Evolutionary conservation across 306 rosid genomes (phyloP).

Genomic region (Erythrophleum fordii): DNA sequence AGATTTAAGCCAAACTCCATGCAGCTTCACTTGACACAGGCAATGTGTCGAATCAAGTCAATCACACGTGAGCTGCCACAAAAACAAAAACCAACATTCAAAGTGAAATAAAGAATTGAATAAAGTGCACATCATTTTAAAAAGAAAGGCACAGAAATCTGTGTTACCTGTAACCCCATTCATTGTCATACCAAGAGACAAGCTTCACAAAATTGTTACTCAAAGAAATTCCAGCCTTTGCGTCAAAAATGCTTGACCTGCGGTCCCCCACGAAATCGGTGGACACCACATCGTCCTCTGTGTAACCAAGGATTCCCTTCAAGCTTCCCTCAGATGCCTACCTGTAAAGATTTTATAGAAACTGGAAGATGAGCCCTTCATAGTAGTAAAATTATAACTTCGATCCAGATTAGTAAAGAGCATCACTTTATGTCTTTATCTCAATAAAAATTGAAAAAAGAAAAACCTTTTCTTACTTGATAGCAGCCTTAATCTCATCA

Average conservation of each 20-base stretch:
- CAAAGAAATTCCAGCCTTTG: conserved; percentile 76
- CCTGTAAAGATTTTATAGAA: conserved; percentile 31
- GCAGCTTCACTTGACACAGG: background rate
- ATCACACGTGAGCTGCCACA: conserved; percentile 42
- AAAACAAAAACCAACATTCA: background rate
- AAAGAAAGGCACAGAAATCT: background rate
- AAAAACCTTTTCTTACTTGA: conserved; percentile 57
- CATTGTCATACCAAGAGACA: conserved; percentile 69
- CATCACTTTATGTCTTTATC: background rate
- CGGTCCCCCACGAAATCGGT: conserved; percentile 77
- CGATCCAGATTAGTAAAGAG: background rate
- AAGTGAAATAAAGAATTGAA: background rate
- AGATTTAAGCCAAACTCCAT: background rate
- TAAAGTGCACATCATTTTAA: background rate
- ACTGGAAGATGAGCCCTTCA: background rate
- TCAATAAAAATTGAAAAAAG: background rate
- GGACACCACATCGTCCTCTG: conserved; percentile 85
- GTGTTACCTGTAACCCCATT: conserved; percentile 53
- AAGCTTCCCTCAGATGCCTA: conserved; percentile 72
- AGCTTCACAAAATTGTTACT: conserved; percentile 71
- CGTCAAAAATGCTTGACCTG: conserved; percentile 64
- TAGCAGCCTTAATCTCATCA: conserved; percentile 76
- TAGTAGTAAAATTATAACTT: background rate
- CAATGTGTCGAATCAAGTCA: conserved; percentile 28
- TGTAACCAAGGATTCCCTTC: conserved; percentile 83